These are phyloP conservation scores for Vanrija humicola DNA, from an alignment of 1,284 basidiomycete species.

Conservation along the genomic window DNA sequence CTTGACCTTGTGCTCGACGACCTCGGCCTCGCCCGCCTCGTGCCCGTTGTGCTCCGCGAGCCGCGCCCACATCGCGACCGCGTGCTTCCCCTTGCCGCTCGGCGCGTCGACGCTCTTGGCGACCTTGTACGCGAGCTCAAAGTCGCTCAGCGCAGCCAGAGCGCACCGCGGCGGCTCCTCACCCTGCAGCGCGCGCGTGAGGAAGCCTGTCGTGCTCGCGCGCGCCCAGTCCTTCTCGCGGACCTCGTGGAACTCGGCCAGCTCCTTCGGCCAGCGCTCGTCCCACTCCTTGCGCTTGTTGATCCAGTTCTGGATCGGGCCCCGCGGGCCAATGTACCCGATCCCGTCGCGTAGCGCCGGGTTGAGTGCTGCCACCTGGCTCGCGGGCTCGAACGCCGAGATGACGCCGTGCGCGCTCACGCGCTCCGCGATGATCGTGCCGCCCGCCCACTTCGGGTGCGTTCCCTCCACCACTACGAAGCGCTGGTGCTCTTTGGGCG, in stretches of 20 bases:
- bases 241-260: constrained; percentile 34
- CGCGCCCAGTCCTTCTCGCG: constrained; percentile 26
- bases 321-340: constrained; percentile 38
- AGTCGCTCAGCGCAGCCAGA: constrained; percentile 38
- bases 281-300: constrained; percentile 40
- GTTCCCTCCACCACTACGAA: constrained; percentile 35
- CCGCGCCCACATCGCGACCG: constrained; percentile 39
- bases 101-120: constrained; percentile 44
- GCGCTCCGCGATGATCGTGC: constrained; percentile 73
- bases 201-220: constrained; percentile 40
- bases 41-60: constrained; percentile 22
- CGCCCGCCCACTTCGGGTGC: constrained; percentile 38
- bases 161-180: constrained; percentile 41
- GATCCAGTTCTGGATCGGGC: constrained; percentile 45
- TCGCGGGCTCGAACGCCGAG: constrained; percentile 68
- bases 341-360: constrained; percentile 30
- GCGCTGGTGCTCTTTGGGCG: background rate
- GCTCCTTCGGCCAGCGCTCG: constrained; percentile 30
- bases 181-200: constrained; percentile 35
- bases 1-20: constrained; percentile 14
- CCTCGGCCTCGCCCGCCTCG: constrained; percentile 31
- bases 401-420: constrained; percentile 73
- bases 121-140: constrained; percentile 32
- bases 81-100: constrained; percentile 27
- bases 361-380: constrained; percentile 49